A percentile compares a stretch with the other conserved stretches of the same genome.
These are phyloP conservation scores for Fusarium setosum DNA, from an alignment of 2,329 filamentous ascomycete genomes.

Conservation along the genomic window DNA sequence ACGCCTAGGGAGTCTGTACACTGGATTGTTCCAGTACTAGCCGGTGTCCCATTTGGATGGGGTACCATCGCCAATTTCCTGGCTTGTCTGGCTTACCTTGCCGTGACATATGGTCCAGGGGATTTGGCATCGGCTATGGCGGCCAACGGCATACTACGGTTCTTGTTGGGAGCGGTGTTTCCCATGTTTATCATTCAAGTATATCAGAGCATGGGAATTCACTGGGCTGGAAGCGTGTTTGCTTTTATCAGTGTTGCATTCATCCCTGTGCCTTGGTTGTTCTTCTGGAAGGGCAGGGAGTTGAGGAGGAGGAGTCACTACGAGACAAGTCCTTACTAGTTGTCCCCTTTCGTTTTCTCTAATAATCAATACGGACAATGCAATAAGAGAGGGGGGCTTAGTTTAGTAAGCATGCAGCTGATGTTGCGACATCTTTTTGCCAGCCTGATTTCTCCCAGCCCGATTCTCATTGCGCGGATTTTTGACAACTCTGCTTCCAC, in stretches of 20 bases:
- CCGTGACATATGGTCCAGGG: background rate
- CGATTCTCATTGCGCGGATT: background rate
- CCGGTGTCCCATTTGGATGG: conserved; percentile 13
- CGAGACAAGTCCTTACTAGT: background rate
- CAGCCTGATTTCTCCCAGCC: background rate
- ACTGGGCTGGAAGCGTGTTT: conserved; percentile 8
- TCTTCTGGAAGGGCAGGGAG: conserved; percentile 8
- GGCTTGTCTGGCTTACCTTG: background rate
- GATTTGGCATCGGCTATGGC: conserved; percentile 1
- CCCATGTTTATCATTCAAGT: background rate
- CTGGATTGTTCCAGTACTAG: conserved; percentile 17
- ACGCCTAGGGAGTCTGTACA: background rate
- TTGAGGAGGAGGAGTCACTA: conserved; percentile 1
- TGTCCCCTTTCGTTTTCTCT: background rate
- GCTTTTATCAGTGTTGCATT: conserved; percentile 1
- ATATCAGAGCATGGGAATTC: background rate
- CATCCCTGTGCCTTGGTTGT: background rate
- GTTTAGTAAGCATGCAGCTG: background rate
- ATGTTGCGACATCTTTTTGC: background rate
- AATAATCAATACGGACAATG: background rate
- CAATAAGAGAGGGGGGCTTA: background rate
- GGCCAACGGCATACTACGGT: conserved; percentile 8
- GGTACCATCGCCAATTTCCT: conserved; percentile 9
- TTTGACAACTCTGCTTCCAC: background rate
- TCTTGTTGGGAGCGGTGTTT: conserved; percentile 1